phyloP scores from a whole-genome alignment of 2,329 filamentous ascomycete genomes.

The Apiospora sp. region DNA sequence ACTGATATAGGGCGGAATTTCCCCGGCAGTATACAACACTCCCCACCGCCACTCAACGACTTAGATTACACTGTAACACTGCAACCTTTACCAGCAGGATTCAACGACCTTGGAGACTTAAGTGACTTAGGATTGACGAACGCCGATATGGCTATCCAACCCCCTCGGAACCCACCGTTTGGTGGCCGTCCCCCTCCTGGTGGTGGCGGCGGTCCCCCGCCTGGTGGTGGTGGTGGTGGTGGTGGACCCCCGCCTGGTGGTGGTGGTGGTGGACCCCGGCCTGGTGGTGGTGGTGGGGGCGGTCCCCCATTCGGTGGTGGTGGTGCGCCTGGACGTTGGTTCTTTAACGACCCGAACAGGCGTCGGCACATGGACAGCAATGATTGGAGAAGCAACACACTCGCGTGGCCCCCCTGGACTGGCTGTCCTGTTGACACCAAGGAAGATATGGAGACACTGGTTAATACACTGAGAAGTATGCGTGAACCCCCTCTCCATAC shows the following conservation, averaged over 20 bases:
- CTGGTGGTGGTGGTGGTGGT: too few relatives aligned
- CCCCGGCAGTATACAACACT: background rate
- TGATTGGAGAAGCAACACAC: background rate
- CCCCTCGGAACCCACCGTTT: too few relatives aligned
- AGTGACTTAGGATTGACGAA: background rate
- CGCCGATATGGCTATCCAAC: too few relatives aligned
- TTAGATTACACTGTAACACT: background rate
- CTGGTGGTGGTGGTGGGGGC: too few relatives aligned
- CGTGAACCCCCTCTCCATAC: background rate
- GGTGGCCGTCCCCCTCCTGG: too few relatives aligned
- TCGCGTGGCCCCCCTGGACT: background rate
- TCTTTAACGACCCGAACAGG: too few relatives aligned
- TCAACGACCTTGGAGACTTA: background rate
- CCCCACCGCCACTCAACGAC: background rate
- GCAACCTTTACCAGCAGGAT: background rate
- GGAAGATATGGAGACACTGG: background rate
- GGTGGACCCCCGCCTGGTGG: too few relatives aligned
- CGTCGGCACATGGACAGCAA: too few relatives aligned
- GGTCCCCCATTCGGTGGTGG: too few relatives aligned
- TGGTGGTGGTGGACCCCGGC: too few relatives aligned
- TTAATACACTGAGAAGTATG: background rate
- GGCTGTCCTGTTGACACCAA: background rate
- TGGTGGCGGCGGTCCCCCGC: too few relatives aligned
- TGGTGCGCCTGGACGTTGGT: too few relatives aligned
- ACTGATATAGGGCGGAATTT: background rate